Evolutionary conservation across 2,329 filamentous ascomycete genomes (phyloP), one percentile per base, ranked within the genome.

Genomic region (Sclerotinia minor): DNA sequence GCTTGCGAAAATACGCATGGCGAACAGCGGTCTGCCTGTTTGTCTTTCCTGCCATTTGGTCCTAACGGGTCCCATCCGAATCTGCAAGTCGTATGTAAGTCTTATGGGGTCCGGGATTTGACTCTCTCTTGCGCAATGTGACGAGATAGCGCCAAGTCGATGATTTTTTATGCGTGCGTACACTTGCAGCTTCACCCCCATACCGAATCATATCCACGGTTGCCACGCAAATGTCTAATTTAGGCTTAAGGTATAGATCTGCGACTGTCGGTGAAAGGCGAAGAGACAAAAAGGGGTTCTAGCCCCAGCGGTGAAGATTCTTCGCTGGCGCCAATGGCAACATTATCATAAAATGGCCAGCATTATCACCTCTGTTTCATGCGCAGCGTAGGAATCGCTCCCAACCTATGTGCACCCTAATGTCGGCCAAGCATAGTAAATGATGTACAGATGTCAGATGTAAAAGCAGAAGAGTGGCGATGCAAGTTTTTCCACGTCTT

Each of bases 61-160:
- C 44, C 53, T 35, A 67, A 60, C 57, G 65, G 50, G 52, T 44
- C 38, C 57, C 26, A 55, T 63, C 65, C 65, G 65, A 67, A 67
- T 63, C 65, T 67, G 64, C 55, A 67, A 53, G 54, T 61, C 44
- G 64, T 45, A 61, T 53, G 45, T 67, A 35, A 45, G 24, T 49
- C 29, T 45, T 49, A 66, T 60, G 64, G 54, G 64, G 29, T 38
- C 32, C 57, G 57, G 55, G 45, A 59, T 63, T 63, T 38, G 45
- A 67, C 57, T 52, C 64, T 52, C 57, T 58, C 65, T 67, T 67
- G 65, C 65, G 65, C 57, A 67, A 67, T 67, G 65, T 67, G 65
- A 63, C 49, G 49, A 67, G 65, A 67, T 47, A 66, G 64, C 54
- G 64, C 64, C 38, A 47, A 65, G 41, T 55, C n/a, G 32, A 61